Conservation (phyloP, 1,139 yeast species). For the Geotrichum klebahnii region DNA sequence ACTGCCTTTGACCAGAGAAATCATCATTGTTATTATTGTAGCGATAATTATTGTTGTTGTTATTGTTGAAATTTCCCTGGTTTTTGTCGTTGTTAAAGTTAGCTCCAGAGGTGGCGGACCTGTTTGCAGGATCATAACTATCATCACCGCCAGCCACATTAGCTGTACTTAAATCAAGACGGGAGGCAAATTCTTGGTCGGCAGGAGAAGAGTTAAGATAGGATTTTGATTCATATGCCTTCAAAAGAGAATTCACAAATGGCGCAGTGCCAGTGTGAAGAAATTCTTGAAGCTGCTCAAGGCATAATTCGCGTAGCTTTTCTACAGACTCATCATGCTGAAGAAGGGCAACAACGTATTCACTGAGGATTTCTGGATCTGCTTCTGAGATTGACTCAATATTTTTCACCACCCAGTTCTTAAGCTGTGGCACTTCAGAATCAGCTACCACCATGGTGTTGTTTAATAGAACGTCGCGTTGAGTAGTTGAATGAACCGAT, state of each 20-base stretch:
- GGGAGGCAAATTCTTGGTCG: constrained; percentile 1
- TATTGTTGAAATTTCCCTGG: constrained; percentile 6
- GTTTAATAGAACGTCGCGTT: neutral
- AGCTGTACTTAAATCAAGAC: constrained; percentile 1
- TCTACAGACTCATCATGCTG: constrained; percentile 38
- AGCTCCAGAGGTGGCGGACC: neutral
- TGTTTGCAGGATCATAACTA: neutral
- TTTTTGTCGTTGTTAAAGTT: neutral
- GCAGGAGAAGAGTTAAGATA: constrained; percentile 5
- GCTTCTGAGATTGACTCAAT: constrained; percentile 38
- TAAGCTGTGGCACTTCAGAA: constrained; percentile 27
- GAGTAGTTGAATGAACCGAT: neutral
- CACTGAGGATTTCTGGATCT: constrained; percentile 45
- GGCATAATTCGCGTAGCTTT: constrained; percentile 37
- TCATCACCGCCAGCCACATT: neutral
- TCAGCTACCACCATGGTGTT: constrained; percentile 19
- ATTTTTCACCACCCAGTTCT: constrained; percentile 41
- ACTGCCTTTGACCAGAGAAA: constrained; percentile 24
- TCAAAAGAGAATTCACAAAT: constrained; percentile 30
- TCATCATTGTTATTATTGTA: neutral
- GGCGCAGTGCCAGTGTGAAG: constrained; percentile 31
- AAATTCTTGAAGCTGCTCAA: constrained; percentile 41
- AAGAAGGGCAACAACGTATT: constrained; percentile 45
- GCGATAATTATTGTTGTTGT: constrained; percentile 1
- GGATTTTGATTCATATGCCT: constrained; percentile 24